These are phyloP conservation scores for Carex scoparia DNA, from an alignment of 176 grass and related monocot species.

Conservation along the genomic window DNA sequence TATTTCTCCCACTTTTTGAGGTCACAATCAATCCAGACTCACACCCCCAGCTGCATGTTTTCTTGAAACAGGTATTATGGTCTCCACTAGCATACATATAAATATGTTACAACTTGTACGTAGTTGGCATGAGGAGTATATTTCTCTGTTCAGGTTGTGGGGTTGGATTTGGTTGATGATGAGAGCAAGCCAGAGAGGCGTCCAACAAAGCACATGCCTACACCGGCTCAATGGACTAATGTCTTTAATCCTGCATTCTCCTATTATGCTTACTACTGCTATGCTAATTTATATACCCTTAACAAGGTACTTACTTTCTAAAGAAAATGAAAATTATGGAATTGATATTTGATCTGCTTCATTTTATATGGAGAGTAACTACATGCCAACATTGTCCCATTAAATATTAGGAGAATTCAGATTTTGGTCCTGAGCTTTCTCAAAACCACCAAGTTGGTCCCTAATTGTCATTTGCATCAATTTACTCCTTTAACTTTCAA, in stretches of 20 bases:
- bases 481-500: too few relatives aligned
- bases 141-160: slow-evolving; percentile 61
- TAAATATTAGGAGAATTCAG: neutral
- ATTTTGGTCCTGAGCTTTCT: too few relatives aligned
- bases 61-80: slow-evolving; percentile 74
- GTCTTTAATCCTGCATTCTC: slow-evolving; percentile 97
- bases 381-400: neutral
- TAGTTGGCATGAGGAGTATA: neutral
- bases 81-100: neutral
- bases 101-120: neutral
- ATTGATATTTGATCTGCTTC: slow-evolving; percentile 1
- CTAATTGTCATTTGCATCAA: too few relatives aligned
- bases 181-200: slow-evolving; percentile 98
- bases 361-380: neutral
- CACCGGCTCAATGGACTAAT: slow-evolving; percentile 92
- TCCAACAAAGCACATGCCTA: slow-evolving; percentile 99
- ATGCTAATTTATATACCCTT: slow-evolving; percentile 87
- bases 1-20: slow-evolving; percentile 99
- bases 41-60: slow-evolving; percentile 88
- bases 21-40: slow-evolving; percentile 89
- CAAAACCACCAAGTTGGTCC: too few relatives aligned
- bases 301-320: slow-evolving; percentile 63
- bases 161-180: slow-evolving; percentile 97
- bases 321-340: neutral
- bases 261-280: slow-evolving; percentile 98